phyloP scores from a whole-genome alignment of 2,329 filamentous ascomycete genomes.

The Teratosphaeria zuluensis region DNA sequence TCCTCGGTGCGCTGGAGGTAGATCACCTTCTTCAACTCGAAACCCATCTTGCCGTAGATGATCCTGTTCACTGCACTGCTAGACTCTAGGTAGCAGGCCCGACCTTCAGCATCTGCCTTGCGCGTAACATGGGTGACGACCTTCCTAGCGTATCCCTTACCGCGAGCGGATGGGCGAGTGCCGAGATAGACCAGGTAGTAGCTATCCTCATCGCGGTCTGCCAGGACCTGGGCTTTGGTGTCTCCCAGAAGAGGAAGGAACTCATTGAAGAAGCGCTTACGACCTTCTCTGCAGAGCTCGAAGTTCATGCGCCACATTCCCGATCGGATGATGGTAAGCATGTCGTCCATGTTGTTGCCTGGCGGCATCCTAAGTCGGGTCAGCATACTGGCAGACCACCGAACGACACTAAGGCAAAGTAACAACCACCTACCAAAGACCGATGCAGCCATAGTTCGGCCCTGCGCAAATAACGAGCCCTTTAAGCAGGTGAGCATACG shows the following conservation, averaged over 20 bases:
- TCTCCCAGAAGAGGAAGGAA: conserved; percentile 65
- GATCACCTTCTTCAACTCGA: conserved; percentile 55
- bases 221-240: conserved; percentile 59
- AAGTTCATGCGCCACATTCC: conserved; percentile 72
- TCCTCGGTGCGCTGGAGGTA: conserved; percentile 48
- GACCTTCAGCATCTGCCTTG: conserved; percentile 57
- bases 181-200: conserved; percentile 83
- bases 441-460: conserved; percentile 65
- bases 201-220: conserved; percentile 51
- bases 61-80: conserved; percentile 57
- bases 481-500: conserved; percentile 63
- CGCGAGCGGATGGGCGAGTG: conserved; percentile 59
- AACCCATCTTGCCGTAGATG: conserved; percentile 70
- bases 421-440: conserved; percentile 56
- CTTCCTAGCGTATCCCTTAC: conserved; percentile 63
- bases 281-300: conserved; percentile 62
- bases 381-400: too few relatives aligned
- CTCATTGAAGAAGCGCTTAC: conserved; percentile 65
- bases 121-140: conserved; percentile 61
- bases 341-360: conserved; percentile 62
- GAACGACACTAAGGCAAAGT: not conserved
- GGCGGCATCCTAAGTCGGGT: conserved; percentile 56
- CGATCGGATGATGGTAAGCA: conserved; percentile 60
- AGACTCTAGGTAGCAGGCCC: conserved; percentile 69
- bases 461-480: conserved; percentile 68